Conservation (phyloP, 306 rosid species). For the Quercus parvula region DNA sequence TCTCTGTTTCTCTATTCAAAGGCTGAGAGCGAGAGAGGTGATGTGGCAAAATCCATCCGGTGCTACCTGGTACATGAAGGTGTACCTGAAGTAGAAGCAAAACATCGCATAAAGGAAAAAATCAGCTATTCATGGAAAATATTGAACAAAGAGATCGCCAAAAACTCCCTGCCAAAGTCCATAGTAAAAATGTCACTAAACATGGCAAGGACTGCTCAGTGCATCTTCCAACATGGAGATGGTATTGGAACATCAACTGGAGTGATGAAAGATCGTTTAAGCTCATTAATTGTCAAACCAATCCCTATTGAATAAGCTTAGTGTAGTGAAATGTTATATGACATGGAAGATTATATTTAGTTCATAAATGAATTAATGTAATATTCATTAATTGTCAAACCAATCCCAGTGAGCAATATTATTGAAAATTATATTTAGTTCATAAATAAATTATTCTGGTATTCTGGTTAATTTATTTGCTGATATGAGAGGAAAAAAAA, state of each 20-base stretch:
- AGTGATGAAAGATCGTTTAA: conserved; percentile 13
- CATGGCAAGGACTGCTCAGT: conserved; percentile 25
- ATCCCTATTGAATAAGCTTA: not conserved
- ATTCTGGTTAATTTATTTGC: not conserved
- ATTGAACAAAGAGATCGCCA: conserved; percentile 12
- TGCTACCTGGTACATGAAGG: conserved; percentile 26
- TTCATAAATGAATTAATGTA: not conserved
- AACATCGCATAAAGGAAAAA: not conserved
- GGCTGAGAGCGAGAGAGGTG: conserved; percentile 34
- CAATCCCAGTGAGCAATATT: not conserved
- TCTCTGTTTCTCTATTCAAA: not conserved
- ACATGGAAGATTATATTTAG: not conserved
- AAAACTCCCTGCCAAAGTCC: conserved; percentile 1
- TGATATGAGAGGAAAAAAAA: too few species aligned
- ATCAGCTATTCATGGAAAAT: conserved; percentile 17
- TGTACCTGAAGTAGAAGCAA: conserved; percentile 20
- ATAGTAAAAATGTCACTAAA: conserved; percentile 8
- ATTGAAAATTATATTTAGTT: not conserved
- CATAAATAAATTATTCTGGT: not conserved
- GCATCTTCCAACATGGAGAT: conserved; percentile 24
- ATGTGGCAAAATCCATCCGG: conserved; percentile 21
- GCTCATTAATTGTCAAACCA: conserved; percentile 12
- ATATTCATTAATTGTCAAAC: too few species aligned
- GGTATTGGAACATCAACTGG: conserved; percentile 27
- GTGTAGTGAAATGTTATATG: not conserved